Base-by-base conservation (phyloP, 371 early-diverging fungal genomes). In the Saksenaea oblongispora region DNA sequence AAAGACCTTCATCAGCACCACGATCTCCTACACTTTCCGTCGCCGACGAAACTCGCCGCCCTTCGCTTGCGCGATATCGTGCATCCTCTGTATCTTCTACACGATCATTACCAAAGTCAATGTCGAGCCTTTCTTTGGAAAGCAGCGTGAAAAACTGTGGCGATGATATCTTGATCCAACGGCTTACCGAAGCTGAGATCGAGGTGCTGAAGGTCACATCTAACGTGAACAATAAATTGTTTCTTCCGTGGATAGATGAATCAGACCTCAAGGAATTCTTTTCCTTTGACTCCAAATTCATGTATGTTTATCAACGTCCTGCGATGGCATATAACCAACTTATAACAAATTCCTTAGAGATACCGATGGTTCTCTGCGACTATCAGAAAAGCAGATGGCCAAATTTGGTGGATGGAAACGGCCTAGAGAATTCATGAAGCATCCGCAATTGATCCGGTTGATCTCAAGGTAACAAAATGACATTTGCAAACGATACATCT, bases 401-500 rank as follows among this genome's bases (percentile, higher is more conserved):
- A 84, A 84, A 53, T 91, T 93, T 73, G 89, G 87, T 51, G 84
- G 84, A 11, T 96, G 96, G 96, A 90, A 86, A 66, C 83, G 96
- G 10, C 91, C 93, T 5, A 76, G 82, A 13, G 87, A 91, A 61
- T 77, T 93, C 26, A 90, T 88, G 85, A 73, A 72, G 39, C 68
- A 78, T 18, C 93, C 92, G 1, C 77, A 73, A 42, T 80, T 93
- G 67, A 88, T 93, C 54, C 79, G 76, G 34, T 56, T 82, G 28
- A 85, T 90, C 34, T 88, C 89, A 11, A 85, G 88, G 74, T 79
- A 67, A 14, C 51, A 64, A 63, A n/a, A 59, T 71, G 47, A 58
- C 56, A 7, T 31, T 56, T 66, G 34, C 26, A 2, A 14, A 15
- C 13, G 2, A n/a, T 15, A 28, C 27, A 42, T 44, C 1, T 13